Percentiles rank a stretch among this genome's conserved stretches.
phyloP scores from a whole-genome alignment of 495 filamentous ascomycete species.

The Letharia columbiana region DNA sequence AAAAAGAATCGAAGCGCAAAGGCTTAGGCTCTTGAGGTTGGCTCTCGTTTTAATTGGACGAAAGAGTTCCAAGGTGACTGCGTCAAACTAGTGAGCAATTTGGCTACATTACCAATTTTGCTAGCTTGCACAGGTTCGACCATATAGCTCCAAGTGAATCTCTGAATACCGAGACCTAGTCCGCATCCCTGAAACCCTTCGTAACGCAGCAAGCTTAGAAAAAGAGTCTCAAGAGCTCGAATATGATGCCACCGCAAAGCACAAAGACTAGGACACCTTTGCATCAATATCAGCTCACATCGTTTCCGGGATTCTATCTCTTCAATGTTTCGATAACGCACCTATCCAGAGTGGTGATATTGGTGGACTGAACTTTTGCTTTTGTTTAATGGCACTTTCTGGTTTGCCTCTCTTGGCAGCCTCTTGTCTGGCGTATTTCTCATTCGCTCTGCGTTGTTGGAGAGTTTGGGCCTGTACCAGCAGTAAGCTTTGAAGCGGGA shows the following conservation, averaged over 20 bases:
- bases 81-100: background rate
- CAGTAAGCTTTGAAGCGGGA: background rate
- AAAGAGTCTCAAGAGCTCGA: slow-evolving; percentile 77
- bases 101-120: background rate
- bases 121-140: background rate
- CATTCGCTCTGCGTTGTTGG: slow-evolving; percentile 82
- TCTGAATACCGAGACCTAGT: background rate
- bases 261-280: slow-evolving; percentile 74
- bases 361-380: slow-evolving; percentile 61
- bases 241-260: slow-evolving; percentile 73
- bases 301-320: background rate
- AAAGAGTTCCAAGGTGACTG: background rate
- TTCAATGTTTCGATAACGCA: slow-evolving; percentile 40
- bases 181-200: background rate
- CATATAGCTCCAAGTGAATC: background rate
- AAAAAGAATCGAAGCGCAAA: slow-evolving; percentile 44
- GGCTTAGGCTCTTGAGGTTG: slow-evolving; percentile 46
- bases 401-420: slow-evolving; percentile 77
- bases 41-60: background rate
- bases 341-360: slow-evolving; percentile 76
- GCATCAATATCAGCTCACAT: slow-evolving; percentile 1
- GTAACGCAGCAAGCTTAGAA: slow-evolving; percentile 27
- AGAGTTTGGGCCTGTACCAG: slow-evolving; percentile 79
- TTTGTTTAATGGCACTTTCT: slow-evolving; percentile 57
- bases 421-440: slow-evolving; percentile 71